These are phyloP conservation scores for Tetracentron sinense DNA, from an alignment of 164 flowering plant genomes.

Conservation along the genomic window DNA sequence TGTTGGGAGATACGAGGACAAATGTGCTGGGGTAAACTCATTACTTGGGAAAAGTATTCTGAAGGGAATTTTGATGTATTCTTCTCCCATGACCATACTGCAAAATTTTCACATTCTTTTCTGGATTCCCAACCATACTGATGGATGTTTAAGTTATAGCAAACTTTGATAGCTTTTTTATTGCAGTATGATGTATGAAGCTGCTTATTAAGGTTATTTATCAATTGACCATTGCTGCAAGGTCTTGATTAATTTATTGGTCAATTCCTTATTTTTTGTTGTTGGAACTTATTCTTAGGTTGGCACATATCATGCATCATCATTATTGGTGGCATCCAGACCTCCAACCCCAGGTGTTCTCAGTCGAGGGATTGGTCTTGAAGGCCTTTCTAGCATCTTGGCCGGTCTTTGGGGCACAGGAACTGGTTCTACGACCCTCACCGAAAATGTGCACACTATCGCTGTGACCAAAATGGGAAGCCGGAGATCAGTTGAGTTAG, in stretches of 20 bases:
- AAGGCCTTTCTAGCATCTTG: constrained; percentile 81
- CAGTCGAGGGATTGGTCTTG: constrained; percentile 93
- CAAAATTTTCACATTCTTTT: no score
- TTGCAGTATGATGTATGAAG: not conserved
- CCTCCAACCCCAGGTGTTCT: constrained; percentile 95
- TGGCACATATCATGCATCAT: constrained; percentile 98
- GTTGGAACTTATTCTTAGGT: constrained; percentile 38
- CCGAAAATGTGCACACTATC: constrained; percentile 97
- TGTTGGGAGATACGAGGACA: no score
- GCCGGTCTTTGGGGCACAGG: constrained; percentile 99
- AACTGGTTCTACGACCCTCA: constrained; percentile 85
- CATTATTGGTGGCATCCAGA: constrained; percentile 89
- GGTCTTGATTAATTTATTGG: no score
- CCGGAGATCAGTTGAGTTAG: constrained; percentile 88
- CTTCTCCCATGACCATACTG: no score
- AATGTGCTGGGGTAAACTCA: no score
- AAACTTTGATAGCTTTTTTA: no score
- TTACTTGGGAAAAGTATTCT: no score
- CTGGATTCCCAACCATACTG: no score
- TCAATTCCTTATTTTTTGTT: not conserved
- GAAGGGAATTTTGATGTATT: no score
- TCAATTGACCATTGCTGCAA: no score
- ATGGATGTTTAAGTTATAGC: no score
- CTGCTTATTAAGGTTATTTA: not conserved
- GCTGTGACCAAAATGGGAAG: constrained; percentile 99